Conservation (phyloP, 495 filamentous ascomycete species). For the Aspergillus sclerotiicarbonarius region DNA sequence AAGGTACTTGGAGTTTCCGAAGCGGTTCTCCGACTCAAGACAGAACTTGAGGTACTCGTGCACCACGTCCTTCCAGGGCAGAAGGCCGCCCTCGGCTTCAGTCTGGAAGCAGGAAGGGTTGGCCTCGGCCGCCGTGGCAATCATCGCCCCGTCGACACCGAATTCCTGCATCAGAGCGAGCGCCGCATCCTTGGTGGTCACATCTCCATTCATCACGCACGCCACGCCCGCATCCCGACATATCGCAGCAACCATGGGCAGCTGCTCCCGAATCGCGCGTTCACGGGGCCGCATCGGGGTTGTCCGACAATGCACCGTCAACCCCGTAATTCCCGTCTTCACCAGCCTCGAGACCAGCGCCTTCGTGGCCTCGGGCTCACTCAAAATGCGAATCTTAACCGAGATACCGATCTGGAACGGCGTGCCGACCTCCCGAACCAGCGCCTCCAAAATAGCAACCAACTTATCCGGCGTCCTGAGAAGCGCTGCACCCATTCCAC, state of each 20-base stretch:
- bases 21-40: slow-evolving; percentile 77
- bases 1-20: slow-evolving; percentile 87
- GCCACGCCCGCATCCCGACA: slow-evolving; percentile 82
- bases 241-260: slow-evolving; percentile 72
- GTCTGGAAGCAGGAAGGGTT: slow-evolving; percentile 82
- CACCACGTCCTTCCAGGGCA: slow-evolving; percentile 72
- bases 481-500: slow-evolving; percentile 94
- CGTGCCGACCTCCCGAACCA: slow-evolving; percentile 74
- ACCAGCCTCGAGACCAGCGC: slow-evolving; percentile 70
- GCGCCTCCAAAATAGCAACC: slow-evolving; percentile 71
- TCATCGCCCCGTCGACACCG: slow-evolving; percentile 92
- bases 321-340: slow-evolving; percentile 80
- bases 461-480: slow-evolving; percentile 79
- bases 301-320: slow-evolving; percentile 94
- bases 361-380: slow-evolving; percentile 69
- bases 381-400: slow-evolving; percentile 90
- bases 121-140: slow-evolving; percentile 83
- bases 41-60: slow-evolving; percentile 67
- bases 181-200: slow-evolving; percentile 66
- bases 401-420: slow-evolving; percentile 83
- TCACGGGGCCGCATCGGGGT: slow-evolving; percentile 92
- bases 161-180: slow-evolving; percentile 66
- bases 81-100: slow-evolving; percentile 60
- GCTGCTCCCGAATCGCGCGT: slow-evolving; percentile 78
- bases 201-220: slow-evolving; percentile 93